Evolutionary conservation across 495 filamentous ascomycete species (phyloP).

Genomic region (Podospora pseudoanserina): DNA sequence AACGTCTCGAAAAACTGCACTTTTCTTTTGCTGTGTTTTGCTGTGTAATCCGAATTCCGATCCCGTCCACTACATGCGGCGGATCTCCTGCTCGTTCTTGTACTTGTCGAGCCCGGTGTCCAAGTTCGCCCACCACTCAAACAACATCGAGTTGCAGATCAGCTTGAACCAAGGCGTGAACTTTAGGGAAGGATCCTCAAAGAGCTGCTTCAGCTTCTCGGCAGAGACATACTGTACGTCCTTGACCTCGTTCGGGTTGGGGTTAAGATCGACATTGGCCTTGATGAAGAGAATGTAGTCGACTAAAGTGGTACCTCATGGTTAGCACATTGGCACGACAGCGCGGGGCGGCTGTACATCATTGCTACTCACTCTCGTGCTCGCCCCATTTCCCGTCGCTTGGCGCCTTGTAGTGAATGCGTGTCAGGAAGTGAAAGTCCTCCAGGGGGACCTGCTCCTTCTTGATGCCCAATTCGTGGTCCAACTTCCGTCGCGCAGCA

Average conservation of each 20-base stretch:
- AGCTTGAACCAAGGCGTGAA: conserved; percentile 99
- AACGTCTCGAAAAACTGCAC: background rate
- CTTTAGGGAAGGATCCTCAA: conserved; percentile 69
- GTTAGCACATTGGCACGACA: conserved; percentile 8
- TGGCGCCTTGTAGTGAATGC: conserved; percentile 97
- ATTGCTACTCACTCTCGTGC: conserved; percentile 76
- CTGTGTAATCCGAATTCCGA: background rate
- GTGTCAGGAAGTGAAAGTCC: conserved; percentile 87
- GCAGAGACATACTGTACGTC: conserved; percentile 79
- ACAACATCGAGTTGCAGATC: conserved; percentile 95
- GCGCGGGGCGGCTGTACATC: background rate
- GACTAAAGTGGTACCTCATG: conserved; percentile 53
- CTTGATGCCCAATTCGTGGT: conserved; percentile 93
- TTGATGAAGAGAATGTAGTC: conserved; percentile 99
- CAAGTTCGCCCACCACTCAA: conserved; percentile 95
- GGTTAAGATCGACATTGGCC: conserved; percentile 75
- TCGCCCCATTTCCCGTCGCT: conserved; percentile 98
- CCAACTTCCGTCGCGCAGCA: conserved; percentile 86
- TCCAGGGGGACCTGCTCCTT: conserved; percentile 85
- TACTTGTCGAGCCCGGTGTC: conserved; percentile 79
- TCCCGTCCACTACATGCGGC: conserved; percentile 60
- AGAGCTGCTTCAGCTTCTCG: conserved; percentile 79
- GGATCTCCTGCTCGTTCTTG: conserved; percentile 77
- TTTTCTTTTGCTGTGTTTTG: background rate
- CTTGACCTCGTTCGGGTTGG: conserved; percentile 83